Base-by-base conservation (phyloP, 768 basidiomycete species). In the Termitomyces sp. region DNA sequence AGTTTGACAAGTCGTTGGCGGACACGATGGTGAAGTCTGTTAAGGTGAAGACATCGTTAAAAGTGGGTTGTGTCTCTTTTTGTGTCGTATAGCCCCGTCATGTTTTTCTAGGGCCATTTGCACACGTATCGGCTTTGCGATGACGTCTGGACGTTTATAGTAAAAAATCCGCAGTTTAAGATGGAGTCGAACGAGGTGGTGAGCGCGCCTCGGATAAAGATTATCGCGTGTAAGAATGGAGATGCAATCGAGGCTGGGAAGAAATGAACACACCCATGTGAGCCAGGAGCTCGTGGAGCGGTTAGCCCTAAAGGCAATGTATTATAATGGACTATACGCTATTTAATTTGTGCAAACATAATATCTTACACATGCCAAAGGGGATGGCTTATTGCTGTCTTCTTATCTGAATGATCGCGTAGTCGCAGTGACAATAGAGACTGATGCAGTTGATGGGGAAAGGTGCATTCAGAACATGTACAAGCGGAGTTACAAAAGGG, bases 71-170 rank as follows among this genome's bases (percentile, higher is more conserved):
- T 40, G 41, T 30, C 33, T 26, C 30, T 33, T 57, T 49, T 30
- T 48, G 21, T 45, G 53, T 37, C 54, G 23, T 17, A 37, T 23
- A n/a, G 6, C 2, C 12, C 5, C 3, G 40, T 26, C 21, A 5
- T 56, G 43, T 54, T 50, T 12, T 23, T 19, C 19, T 60, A 91
- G 92, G 96, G 94, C 17, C 90, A 95, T 68, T 73, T 98, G 54
- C 83, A 89, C 62, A 98, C 94, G 2, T 99, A 97, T 71, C 85
- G 92, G 8, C 79, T 93, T 3, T 93, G 91, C 70, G 94, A 96
- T 73, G 94, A 95, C 67, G 96, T 98, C 48, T 98, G 97, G 97
- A 98, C 96, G 53, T 99, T 98, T 71, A 91, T 96, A 60, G 90
- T 98, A 50, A 91, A 94, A 71, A 86, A 95, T 63, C 89, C 95